Base-by-base conservation (phyloP, 192 early-diverging fungal species). In the Jimgerdemannia flammicorona region DNA sequence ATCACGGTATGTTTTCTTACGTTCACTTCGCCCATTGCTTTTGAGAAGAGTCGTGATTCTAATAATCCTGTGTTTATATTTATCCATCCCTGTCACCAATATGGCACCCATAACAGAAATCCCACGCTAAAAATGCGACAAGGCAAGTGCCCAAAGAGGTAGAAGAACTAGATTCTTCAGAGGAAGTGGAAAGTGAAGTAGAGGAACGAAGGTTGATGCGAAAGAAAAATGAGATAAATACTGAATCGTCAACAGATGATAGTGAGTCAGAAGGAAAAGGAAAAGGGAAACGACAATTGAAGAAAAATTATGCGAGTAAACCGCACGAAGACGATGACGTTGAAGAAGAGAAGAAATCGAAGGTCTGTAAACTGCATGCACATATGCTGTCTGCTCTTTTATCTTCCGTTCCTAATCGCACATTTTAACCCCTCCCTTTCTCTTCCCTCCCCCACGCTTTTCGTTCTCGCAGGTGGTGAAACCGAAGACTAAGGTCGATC, bases 401-500 rank as follows among this genome's bases (percentile, higher is more conserved):
- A n/a, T n/a, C n/a, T n/a, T n/a, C n/a, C n/a, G n/a, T n/a, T 29
- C 29, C 29, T 29, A 29, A 29, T 29, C 29, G 29, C 29, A 29
- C 29, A 44, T 11, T 64, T 72, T 17, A 40, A 59, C 49, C 59
- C 40, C 17, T 72, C 43, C n/a, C 39, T 42, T 19, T 74, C 3
- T 69, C 7, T 67, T 17, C 3, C 19, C n/a, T n/a, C 54, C 3
- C 59, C 19, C 14, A 20, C 3, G 44, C 69, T n/a, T 18, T 18
- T 43, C 54, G 67, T 44, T 67, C 41, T 49, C 64, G 4, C 76
- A 73, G 73, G 76, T 75, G 66, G 72, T 79, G 63, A 73, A 82
- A 65, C 78, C 89, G 70, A 90, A 87, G 72, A 97, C 95, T 18
- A 95, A 93, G 54, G 88, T 96, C 6, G 97, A 98, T 71, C 93